Percentiles rank a stretch among this genome's conserved stretches.
Evolutionary conservation across 108 stramenopile genomes (phyloP).

Genomic region (Hondaea fermentalgiana): DNA sequence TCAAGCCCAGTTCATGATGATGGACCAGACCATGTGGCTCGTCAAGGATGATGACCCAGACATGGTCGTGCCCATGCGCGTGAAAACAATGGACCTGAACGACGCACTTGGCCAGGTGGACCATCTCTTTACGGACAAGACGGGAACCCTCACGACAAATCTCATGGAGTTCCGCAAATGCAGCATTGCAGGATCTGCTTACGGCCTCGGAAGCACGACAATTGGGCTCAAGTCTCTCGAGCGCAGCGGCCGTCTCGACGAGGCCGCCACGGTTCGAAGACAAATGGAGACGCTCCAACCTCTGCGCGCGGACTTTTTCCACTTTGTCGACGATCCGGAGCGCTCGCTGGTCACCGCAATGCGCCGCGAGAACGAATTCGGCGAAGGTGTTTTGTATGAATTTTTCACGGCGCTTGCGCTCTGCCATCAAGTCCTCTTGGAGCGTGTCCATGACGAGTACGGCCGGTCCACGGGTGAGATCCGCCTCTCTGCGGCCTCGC

Average conservation of each 20-base stretch:
- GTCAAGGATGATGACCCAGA: neutral
- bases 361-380: neutral
- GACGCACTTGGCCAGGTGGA: conserved; percentile 47
- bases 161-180: conserved; percentile 38
- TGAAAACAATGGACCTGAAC: conserved; percentile 49
- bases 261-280: neutral
- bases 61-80: neutral
- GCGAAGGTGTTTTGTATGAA: neutral
- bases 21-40: conserved; percentile 35
- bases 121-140: conserved; percentile 44
- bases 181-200: conserved; percentile 21
- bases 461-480: neutral
- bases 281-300: neutral
- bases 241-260: neutral
- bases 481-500: conserved; percentile 42
- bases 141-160: conserved; percentile 42
- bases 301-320: conserved; percentile 4
- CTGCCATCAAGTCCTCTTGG: conserved; percentile 48
- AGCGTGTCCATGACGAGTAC: conserved; percentile 36
- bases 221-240: conserved; percentile 26
- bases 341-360: neutral
- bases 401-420: conserved; percentile 45
- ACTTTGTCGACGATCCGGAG: conserved; percentile 15
- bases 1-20: conserved; percentile 40
- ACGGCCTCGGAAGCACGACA: conserved; percentile 30